Percentiles rank a stretch among this genome's conserved stretches.
Evolutionary conservation across 2,329 filamentous ascomycete genomes (phyloP).

Genomic region (Microsporum ferrugineum): DNA sequence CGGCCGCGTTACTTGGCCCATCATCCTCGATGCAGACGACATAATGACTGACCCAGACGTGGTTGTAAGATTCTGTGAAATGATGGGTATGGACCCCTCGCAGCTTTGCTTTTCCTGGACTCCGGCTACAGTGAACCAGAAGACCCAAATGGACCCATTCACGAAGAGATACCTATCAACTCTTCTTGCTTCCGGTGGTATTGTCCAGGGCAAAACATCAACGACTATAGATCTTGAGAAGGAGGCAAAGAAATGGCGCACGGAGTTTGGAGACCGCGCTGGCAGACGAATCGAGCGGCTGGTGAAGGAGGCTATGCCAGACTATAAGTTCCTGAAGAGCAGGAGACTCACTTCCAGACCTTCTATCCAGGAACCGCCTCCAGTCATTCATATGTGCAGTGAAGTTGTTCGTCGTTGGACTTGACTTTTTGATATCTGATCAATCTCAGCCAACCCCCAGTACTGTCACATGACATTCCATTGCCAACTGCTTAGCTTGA

Average conservation of each 20-base stretch:
- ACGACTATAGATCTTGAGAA: slow-evolving; percentile 23
- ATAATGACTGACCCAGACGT: slow-evolving; percentile 26
- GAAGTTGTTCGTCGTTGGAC: neutral
- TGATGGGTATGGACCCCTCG: slow-evolving; percentile 25
- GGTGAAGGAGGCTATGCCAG: slow-evolving; percentile 27
- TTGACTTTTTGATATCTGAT: neutral
- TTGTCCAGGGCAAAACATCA: slow-evolving; percentile 25
- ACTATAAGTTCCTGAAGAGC: slow-evolving; percentile 31
- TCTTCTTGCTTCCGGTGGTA: slow-evolving; percentile 22
- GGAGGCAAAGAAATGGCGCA: slow-evolving; percentile 27
- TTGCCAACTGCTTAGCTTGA: too few relatives aligned
- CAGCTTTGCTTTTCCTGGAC: slow-evolving; percentile 26
- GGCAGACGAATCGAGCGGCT: slow-evolving; percentile 19
- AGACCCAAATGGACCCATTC: neutral
- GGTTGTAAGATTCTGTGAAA: slow-evolving; percentile 20
- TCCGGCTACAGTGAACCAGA: slow-evolving; percentile 1
- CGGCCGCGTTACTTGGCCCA: slow-evolving; percentile 14
- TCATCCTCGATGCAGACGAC: slow-evolving; percentile 31
- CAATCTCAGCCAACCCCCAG: too few relatives aligned
- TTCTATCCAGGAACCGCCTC: neutral
- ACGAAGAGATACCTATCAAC: slow-evolving; percentile 20
- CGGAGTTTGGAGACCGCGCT: slow-evolving; percentile 25
- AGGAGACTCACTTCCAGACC: slow-evolving; percentile 4
- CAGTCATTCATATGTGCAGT: neutral
- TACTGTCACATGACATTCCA: too few relatives aligned